Evolutionary conservation across 441 rosid genomes (phyloP).

Genomic region (Biscutella laevigata): DNA sequence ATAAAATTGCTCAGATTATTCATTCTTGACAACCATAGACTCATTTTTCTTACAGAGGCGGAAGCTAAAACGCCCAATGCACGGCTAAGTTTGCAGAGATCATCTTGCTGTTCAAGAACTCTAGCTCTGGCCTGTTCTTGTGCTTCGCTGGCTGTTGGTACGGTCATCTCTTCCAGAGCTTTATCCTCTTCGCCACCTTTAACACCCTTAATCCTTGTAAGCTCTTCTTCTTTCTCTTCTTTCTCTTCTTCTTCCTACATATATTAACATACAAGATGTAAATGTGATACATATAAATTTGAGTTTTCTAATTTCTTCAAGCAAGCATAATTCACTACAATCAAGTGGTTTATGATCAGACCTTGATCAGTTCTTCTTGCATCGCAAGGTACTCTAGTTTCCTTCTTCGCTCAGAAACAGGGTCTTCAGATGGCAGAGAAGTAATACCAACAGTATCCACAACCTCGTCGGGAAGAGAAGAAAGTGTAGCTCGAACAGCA

Average conservation of each 20-base stretch:
- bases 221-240: slow-evolving; percentile 73
- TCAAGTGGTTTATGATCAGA: slow-evolving; percentile 20
- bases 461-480: slow-evolving; percentile 95
- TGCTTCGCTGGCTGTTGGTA: slow-evolving; percentile 51
- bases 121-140: slow-evolving; percentile 63
- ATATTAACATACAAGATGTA: slow-evolving; percentile 1
- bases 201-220: slow-evolving; percentile 50
- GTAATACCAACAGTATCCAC: slow-evolving; percentile 87
- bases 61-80: slow-evolving; percentile 89
- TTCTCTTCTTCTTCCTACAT: slow-evolving; percentile 78
- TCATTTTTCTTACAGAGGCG: slow-evolving; percentile 64
- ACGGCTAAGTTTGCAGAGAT: slow-evolving; percentile 71
- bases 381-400: slow-evolving; percentile 80
- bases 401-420: slow-evolving; percentile 83
- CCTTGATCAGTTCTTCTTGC: slow-evolving; percentile 96
- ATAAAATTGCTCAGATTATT: background rate
- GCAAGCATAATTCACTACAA: slow-evolving; percentile 5
- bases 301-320: slow-evolving; percentile 10
- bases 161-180: slow-evolving; percentile 63
- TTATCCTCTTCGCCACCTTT: slow-evolving; percentile 49
- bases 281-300: background rate
- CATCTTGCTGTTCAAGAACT: slow-evolving; percentile 61
- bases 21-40: background rate
- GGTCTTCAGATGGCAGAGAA: slow-evolving; percentile 81
- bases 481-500: slow-evolving; percentile 82